Percentiles rank a stretch among this genome's conserved stretches.
phyloP scores from a whole-genome alignment of 176 grass and related monocot genomes.

The Bothriochloa decipiens region DNA sequence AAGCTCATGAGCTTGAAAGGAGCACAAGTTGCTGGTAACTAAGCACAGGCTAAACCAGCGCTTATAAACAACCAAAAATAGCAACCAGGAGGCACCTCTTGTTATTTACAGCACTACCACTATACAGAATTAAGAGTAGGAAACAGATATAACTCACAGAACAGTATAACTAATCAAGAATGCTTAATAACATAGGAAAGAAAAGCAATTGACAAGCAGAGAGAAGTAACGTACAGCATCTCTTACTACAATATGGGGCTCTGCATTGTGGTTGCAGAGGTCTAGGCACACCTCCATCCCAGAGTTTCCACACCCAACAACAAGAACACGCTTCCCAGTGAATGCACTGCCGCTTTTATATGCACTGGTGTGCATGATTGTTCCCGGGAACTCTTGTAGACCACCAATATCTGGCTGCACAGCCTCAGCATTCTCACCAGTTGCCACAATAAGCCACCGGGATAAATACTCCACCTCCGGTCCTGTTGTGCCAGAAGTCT shows the following conservation, averaged over 20 bases:
- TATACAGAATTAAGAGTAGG: conserved; percentile 16
- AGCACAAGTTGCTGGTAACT: conserved; percentile 22
- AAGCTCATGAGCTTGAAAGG: conserved; percentile 39
- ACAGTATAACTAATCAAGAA: conserved; percentile 24
- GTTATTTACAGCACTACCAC: conserved; percentile 28
- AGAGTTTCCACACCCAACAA: conserved; percentile 92
- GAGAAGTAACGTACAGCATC: conserved; percentile 69
- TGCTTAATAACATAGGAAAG: conserved; percentile 37
- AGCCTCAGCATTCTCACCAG: conserved; percentile 93
- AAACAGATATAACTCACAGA: too few relatives aligned
- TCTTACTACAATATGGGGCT: conserved; percentile 81
- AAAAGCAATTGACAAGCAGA: conserved; percentile 33
- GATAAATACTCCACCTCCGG: conserved; percentile 55
- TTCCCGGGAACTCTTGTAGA: conserved; percentile 59
- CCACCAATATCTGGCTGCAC: conserved; percentile 75
- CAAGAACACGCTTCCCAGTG: conserved; percentile 67
- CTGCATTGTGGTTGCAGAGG: conserved; percentile 64
- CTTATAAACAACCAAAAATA: conserved; percentile 14
- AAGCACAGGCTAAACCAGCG: conserved; percentile 11
- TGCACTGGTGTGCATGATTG: conserved; percentile 71
- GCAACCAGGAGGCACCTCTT: conserved; percentile 14
- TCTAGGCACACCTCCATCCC: conserved; percentile 99
- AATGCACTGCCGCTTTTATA: conserved; percentile 77
- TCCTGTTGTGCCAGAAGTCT: conserved; percentile 30
- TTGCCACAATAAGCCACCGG: conserved; percentile 85